Evolutionary conservation across 78 protist genomes (phyloP).

Genomic region (Dictyostelium brefeldianum): DNA sequence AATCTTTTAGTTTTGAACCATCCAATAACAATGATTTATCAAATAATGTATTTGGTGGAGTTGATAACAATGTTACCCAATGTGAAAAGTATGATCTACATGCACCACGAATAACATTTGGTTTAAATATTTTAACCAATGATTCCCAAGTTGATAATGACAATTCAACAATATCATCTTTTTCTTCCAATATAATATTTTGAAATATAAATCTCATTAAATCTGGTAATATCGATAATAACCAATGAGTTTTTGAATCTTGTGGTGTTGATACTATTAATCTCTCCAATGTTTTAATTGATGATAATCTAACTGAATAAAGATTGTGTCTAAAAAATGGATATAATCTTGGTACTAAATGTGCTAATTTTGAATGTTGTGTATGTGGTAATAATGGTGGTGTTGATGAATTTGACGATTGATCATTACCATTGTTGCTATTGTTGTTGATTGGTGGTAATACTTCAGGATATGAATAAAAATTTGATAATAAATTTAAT

Average conservation of each 20-base stretch:
- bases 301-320: slow-evolving; percentile 50
- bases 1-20: not conserved
- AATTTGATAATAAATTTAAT: slow-evolving; percentile 43
- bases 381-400: slow-evolving; percentile 22
- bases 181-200: slow-evolving; percentile 71
- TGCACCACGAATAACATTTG: slow-evolving; percentile 30
- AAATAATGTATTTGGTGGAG: slow-evolving; percentile 30
- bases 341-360: slow-evolving; percentile 65
- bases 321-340: slow-evolving; percentile 76
- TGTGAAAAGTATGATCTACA: slow-evolving; percentile 24
- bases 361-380: slow-evolving; percentile 34
- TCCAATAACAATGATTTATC: slow-evolving; percentile 9
- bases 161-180: slow-evolving; percentile 61
- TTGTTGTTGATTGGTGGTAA: not conserved
- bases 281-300: slow-evolving; percentile 56
- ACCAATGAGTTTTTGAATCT: slow-evolving; percentile 32
- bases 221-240: slow-evolving; percentile 50
- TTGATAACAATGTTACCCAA: slow-evolving; percentile 53
- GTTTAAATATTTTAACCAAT: slow-evolving; percentile 24
- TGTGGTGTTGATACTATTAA: slow-evolving; percentile 18
- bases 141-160: slow-evolving; percentile 52
- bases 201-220: slow-evolving; percentile 70
- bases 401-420: not conserved
- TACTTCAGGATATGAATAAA: slow-evolving; percentile 58
- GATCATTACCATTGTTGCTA: not conserved